Base-by-base conservation (phyloP, 495 filamentous ascomycete genomes). In the Astrothelium subdiscretum region DNA sequence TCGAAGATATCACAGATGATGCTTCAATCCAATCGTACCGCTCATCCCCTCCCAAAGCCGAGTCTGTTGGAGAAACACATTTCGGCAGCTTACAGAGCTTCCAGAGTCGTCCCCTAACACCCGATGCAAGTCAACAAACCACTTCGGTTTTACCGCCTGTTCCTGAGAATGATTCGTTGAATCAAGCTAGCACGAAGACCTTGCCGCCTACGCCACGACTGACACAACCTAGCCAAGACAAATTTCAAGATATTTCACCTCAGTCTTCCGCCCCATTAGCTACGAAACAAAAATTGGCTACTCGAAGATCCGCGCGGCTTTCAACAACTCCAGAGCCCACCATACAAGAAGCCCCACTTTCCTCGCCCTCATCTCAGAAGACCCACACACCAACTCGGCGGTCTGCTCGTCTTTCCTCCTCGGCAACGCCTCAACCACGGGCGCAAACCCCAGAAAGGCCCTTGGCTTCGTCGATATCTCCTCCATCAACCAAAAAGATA, bases 91-190 rank as follows among this genome's bases (percentile, higher is more conserved):
- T 62, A 48, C 63, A 65, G 54, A 64, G 63, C n/a, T 1, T 62
- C 15, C 24, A 26, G 27, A 59, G 62, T 35, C 48, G 63, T 43
- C 68, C 62, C 6, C 62, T 68, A 27, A 70, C 68, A 3, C 68
- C 68, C 15, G 68, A 68, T 44, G 59, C 66, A 54, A 70, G 63
- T 10, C 68, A 70, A 42, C 64, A 61, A 31, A 31, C 43, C 1
- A 35, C 59, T 48, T 32, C 31, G 13, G 38, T 32, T 24, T 62
- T 64, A 12, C 64, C 64, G 43, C 59, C 59, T 8, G 29, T 54
- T 27, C 48, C 20, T 3, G 48, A 54, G 15, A 54, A 54, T 29
- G 48, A 29, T 11, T n/a, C 48, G 2, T 54, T 54, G 15, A 29
- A 54, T 29, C 48, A 54, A 54, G 48, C 48, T 11, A 54, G 24